A percentile compares a stretch with the other conserved stretches of the same genome.
Evolutionary conservation across 2,329 filamentous ascomycete species (phyloP).

Genomic region (Nigrospora sphaerica): DNA sequence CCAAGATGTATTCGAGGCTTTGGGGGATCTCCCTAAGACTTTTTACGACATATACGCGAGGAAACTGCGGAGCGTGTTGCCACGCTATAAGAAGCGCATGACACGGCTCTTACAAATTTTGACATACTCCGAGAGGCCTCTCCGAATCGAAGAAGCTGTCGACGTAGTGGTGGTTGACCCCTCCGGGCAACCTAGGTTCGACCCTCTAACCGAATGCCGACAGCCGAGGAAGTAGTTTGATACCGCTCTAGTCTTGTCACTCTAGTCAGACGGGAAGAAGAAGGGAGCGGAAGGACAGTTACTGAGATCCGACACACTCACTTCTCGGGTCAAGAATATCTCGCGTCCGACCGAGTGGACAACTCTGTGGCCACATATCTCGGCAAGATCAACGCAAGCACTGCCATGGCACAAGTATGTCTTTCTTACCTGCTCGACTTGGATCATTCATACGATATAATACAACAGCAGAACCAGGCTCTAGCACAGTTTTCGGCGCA

Average conservation of each 20-base stretch:
- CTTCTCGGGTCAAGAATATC: conserved; percentile 22
- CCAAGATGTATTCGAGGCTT: background rate
- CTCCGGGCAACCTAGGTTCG: conserved; percentile 10
- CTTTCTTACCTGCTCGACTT: conserved; percentile 15
- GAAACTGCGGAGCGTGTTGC: no score
- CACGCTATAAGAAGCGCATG: conserved; percentile 2
- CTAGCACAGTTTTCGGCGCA: conserved; percentile 12
- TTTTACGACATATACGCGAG: conserved; percentile 11
- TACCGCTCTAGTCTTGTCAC: conserved; percentile 12
- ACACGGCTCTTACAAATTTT: conserved; percentile 12
- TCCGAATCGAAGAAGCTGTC: conserved; percentile 17
- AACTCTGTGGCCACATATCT: conserved; percentile 3
- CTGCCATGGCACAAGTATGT: conserved; percentile 12
- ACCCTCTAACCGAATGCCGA: conserved; percentile 13
- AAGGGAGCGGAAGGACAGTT: background rate
- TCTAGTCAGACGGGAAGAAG: conserved; percentile 3
- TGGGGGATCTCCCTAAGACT: conserved; percentile 7
- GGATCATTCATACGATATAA: background rate
- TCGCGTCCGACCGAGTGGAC: conserved; percentile 13
- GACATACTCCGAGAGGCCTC: conserved; percentile 13
- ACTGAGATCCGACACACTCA: conserved; percentile 17
- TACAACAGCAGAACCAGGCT: no score
- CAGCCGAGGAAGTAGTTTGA: conserved; percentile 9
- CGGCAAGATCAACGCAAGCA: conserved; percentile 5
- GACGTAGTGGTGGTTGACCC: conserved; percentile 19